Evolutionary conservation across 176 grass and related monocot genomes (phyloP), one percentile per base, ranked within the genome.

Genomic region (Bonia amplexicaulis): DNA sequence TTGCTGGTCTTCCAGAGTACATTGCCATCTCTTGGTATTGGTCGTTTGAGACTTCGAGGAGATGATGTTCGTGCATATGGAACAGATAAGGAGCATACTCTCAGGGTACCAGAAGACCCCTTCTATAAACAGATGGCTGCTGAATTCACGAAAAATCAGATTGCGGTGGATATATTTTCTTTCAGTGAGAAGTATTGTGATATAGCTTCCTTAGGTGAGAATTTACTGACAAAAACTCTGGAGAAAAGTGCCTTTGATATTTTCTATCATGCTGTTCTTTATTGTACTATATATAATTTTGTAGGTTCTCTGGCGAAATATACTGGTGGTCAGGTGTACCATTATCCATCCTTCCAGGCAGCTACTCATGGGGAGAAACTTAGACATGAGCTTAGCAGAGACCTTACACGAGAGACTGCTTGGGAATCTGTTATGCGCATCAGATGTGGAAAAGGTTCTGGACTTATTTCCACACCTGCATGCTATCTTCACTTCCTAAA

Each of bases 41-140:
- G 91, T 9, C 78, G 90, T 74, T 77, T 99, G 80, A 94, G 97
- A 44, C 90, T 99, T 74, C 78, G 93, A 69, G 93, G 97, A 85
- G 97, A 96, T 88, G 97, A 99, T 88, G 84, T 90, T 39, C 88
- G 90, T 87, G 87, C 88, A 44, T 99, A 96, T 91, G 97, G 93
- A 80, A 99, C 93, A 37, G 97, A 96, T 31, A 99, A 99, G 67
- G 97, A 99, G 71, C 88, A 94, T 75, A 79, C 66, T 35, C 82
- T 96, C n/a, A 94, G 97, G 81, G 78, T 89, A 77, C 90, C 93
- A 69, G 93, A 96, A 91, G 93, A 99, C 49, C 82, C 97, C 54
- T 99, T 99, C 70, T 99, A 96, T 85, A 99, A 99, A 91, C 91
- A 96, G 70, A 99, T 96, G 96, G 93, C 96, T 71, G 96, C 93